Evolutionary conservation across 805 yeast species (phyloP).

Genomic region (Wickerhamiella domercqiae): DNA sequence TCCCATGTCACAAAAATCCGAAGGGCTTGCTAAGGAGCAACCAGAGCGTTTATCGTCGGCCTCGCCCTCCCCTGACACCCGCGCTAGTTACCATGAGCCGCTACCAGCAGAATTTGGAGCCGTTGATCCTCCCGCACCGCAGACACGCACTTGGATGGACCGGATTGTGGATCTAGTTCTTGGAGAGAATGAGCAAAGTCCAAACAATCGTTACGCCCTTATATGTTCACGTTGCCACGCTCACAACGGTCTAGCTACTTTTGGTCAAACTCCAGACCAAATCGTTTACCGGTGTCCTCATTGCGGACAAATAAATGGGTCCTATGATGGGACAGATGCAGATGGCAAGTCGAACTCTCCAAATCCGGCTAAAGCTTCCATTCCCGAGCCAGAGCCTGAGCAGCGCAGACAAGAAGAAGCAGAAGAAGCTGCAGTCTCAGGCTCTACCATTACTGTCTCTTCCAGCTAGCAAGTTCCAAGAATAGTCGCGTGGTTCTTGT

Average conservation of each 20-base stretch:
- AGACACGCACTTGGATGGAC: conserved; percentile 28
- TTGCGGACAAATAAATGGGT: conserved; percentile 32
- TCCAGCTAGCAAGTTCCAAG: too few relatives aligned
- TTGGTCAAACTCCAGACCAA: conserved; percentile 36
- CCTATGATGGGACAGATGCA: background rate
- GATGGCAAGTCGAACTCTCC: too few relatives aligned
- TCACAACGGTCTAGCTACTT: conserved; percentile 76
- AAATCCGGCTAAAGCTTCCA: too few relatives aligned
- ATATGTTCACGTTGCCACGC: conserved; percentile 49
- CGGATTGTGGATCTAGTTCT: conserved; percentile 29
- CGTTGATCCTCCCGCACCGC: conserved; percentile 3
- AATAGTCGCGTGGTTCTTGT: too few relatives aligned
- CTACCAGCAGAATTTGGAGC: background rate
- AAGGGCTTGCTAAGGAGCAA: conserved; percentile 29
- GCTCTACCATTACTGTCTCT: too few relatives aligned
- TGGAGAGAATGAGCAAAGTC: conserved; percentile 51
- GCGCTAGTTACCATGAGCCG: background rate
- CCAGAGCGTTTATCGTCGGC: background rate
- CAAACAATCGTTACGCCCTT: conserved; percentile 51
- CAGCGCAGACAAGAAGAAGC: background rate
- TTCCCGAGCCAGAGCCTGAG: background rate
- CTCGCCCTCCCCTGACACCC: background rate
- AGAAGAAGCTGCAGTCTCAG: background rate
- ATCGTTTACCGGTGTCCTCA: conserved; percentile 49
- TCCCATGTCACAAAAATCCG: conserved; percentile 40